Evolutionary conservation across 371 early-diverging fungal genomes (phyloP).

Genomic region (Dinochytrium kinnereticum): DNA sequence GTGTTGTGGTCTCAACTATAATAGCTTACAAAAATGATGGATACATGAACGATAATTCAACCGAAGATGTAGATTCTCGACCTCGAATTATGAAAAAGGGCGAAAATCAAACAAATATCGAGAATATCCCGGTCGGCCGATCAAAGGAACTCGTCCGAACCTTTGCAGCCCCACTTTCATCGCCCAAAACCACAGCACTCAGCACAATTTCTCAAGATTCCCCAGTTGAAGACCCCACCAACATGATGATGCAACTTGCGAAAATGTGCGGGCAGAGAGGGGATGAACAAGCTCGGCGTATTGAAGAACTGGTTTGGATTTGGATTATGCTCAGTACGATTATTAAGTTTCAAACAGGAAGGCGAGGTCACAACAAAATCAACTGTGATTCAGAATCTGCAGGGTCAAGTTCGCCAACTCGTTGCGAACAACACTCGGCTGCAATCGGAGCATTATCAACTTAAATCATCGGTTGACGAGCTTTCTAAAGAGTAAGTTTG

Average conservation of each 20-base stretch:
- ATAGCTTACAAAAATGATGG: too few species aligned
- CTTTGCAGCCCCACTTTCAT: too few species aligned
- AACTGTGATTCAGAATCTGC: neutral
- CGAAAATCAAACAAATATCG: too few species aligned
- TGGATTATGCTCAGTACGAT: neutral
- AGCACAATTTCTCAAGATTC: too few species aligned
- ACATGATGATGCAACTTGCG: neutral
- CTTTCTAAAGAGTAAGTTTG: neutral
- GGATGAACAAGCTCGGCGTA: constrained; percentile 2
- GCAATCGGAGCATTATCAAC: neutral
- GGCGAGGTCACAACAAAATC: neutral
- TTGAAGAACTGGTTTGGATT: constrained; percentile 7
- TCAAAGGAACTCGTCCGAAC: too few species aligned
- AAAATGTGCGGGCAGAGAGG: neutral
- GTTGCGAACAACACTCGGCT: neutral
- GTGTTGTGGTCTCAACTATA: too few species aligned
- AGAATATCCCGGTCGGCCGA: too few species aligned
- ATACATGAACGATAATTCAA: too few species aligned
- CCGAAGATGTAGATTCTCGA: too few species aligned
- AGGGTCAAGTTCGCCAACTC: neutral
- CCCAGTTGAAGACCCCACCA: neutral
- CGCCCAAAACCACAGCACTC: too few species aligned
- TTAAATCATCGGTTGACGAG: neutral
- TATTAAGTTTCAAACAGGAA: too few species aligned
- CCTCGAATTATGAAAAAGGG: too few species aligned